Percentiles rank a stretch among this genome's conserved stretches.
These are phyloP conservation scores for Metschnikowia reukaufii DNA, from an alignment of 805 yeast genomes.

Conservation along the genomic window DNA sequence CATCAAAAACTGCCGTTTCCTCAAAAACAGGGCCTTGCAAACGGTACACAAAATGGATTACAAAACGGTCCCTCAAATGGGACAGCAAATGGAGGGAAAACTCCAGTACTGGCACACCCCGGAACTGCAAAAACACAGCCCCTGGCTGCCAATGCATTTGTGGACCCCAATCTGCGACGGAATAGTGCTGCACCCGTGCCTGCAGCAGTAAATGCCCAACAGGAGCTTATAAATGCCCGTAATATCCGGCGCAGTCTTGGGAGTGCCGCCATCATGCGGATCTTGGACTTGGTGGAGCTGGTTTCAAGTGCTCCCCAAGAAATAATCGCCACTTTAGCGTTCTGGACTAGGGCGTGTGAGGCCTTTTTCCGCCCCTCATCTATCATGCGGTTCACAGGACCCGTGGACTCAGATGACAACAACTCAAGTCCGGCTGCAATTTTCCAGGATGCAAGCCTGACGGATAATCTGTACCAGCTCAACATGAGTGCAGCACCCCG, in stretches of 20 bases:
- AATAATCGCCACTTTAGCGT: slow-evolving; percentile 29
- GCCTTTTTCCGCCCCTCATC: slow-evolving; percentile 35
- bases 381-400: slow-evolving; percentile 29
- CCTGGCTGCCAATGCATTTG: too few relatives aligned
- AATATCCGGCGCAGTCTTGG: slow-evolving; percentile 41
- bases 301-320: slow-evolving; percentile 34
- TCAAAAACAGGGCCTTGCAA: too few relatives aligned
- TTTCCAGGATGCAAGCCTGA: not conserved
- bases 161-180: not conserved
- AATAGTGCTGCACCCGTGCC: too few relatives aligned
- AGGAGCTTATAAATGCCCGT: slow-evolving; percentile 24
- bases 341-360: slow-evolving; percentile 38
- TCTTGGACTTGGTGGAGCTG: slow-evolving; percentile 41
- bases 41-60: slow-evolving; percentile 14
- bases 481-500: slow-evolving; percentile 65
- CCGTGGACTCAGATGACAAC: too few relatives aligned
- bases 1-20: slow-evolving; percentile 27
- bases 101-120: too few relatives aligned
- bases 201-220: slow-evolving; percentile 1
- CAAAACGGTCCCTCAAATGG: too few relatives aligned
- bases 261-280: slow-evolving; percentile 42
- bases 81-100: too few relatives aligned
- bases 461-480: slow-evolving; percentile 50
- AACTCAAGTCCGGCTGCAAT: not conserved
- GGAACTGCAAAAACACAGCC: too few relatives aligned